Percentiles rank a stretch among this genome's conserved stretches.
Conservation (phyloP, 2,329 filamentous ascomycete genomes). For the Aspergillus sp. region DNA sequence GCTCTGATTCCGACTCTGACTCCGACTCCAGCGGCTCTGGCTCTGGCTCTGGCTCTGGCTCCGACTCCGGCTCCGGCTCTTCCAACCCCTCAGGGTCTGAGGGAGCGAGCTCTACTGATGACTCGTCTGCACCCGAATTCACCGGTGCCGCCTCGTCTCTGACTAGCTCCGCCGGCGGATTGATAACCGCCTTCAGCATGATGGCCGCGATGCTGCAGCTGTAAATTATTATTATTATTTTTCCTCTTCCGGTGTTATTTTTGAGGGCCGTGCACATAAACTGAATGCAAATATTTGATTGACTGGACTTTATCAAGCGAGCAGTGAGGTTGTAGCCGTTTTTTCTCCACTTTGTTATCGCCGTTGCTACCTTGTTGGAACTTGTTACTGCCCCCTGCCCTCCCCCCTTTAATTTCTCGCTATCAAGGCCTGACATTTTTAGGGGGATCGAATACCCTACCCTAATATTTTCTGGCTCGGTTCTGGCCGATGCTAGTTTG, state of each 20-base stretch:
- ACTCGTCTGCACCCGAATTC: slow-evolving; percentile 16
- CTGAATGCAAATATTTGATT: neutral
- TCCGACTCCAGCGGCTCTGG: slow-evolving; percentile 5
- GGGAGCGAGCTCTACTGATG: slow-evolving; percentile 14
- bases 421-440: neutral
- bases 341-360: neutral
- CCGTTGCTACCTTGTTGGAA: neutral
- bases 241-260: neutral
- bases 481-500: neutral
- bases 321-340: neutral
- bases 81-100: slow-evolving; percentile 18
- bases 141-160: slow-evolving; percentile 24
- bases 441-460: neutral
- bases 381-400: neutral
- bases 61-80: slow-evolving; percentile 7
- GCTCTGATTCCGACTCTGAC: slow-evolving; percentile 1
- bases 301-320: neutral
- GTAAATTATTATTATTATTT: slow-evolving; percentile 15
- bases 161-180: slow-evolving; percentile 22
- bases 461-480: neutral
- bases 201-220: slow-evolving; percentile 32
- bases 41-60: slow-evolving; percentile 10
- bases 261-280: neutral
- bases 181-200: slow-evolving; percentile 19
- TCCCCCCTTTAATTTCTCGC: neutral